phyloP scores from a whole-genome alignment of 176 grass and related monocot species.

The Rhynchospora tenuis region DNA sequence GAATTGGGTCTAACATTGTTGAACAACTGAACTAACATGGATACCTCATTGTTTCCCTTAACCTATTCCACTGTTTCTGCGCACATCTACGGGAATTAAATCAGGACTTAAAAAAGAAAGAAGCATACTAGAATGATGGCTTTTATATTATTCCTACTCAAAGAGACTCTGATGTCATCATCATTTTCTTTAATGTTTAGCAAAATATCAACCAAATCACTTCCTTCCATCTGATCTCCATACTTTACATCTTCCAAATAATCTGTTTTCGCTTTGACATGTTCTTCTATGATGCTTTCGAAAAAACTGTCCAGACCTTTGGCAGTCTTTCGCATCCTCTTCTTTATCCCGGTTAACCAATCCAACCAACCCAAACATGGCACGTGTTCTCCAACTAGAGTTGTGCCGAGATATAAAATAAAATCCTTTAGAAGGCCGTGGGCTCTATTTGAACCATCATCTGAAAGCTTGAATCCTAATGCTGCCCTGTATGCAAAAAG shows the following conservation, averaged over 20 bases:
- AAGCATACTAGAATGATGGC: conserved; percentile 36
- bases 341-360: background rate
- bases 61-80: background rate
- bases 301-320: conserved; percentile 32
- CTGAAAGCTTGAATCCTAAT: background rate
- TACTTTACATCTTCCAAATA: background rate
- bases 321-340: background rate
- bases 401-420: background rate
- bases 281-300: conserved; percentile 29
- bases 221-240: background rate
- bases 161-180: background rate
- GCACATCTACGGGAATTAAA: background rate
- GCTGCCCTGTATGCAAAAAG: background rate
- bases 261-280: background rate
- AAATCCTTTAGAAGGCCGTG: background rate
- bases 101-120: too few relatives aligned
- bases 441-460: background rate
- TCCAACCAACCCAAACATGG: conserved; percentile 18
- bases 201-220: conserved; percentile 22
- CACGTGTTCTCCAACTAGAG: background rate
- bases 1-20: too few relatives aligned
- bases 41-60: background rate
- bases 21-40: too few relatives aligned
- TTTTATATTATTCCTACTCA: conserved; percentile 41
- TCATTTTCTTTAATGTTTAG: conserved; percentile 21